Evolutionary conservation across 768 basidiomycete species (phyloP).

Genomic region (Rubroboletus satanas): DNA sequence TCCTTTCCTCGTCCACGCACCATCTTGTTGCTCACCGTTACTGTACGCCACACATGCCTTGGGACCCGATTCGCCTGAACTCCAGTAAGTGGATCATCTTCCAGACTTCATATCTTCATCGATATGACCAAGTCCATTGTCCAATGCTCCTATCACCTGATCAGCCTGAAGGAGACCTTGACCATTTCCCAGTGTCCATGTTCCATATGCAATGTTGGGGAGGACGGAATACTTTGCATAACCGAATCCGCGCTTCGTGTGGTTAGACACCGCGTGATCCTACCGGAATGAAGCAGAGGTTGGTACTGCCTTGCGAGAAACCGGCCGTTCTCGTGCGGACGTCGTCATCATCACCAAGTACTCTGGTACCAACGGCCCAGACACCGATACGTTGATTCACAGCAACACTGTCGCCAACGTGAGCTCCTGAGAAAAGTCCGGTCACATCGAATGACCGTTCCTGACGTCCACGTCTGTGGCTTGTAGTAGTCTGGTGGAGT

Average conservation of each 20-base stretch:
- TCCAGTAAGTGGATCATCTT: constrained; percentile 40
- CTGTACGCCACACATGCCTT: constrained; percentile 44
- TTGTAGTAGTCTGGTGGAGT: constrained; percentile 56
- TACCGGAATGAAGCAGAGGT: constrained; percentile 62
- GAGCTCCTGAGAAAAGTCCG: constrained; percentile 14
- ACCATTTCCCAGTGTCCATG: constrained; percentile 61
- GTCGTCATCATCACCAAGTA: constrained; percentile 68
- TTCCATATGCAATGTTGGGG: constrained; percentile 58
- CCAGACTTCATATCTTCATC: constrained; percentile 35
- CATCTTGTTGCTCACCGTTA: background rate
- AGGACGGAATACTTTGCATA: constrained; percentile 40
- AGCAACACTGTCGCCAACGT: constrained; percentile 53
- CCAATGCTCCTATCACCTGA: constrained; percentile 60
- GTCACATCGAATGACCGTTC: background rate
- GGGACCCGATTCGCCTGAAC: constrained; percentile 55
- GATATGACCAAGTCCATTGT: constrained; percentile 58
- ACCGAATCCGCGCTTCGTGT: background rate
- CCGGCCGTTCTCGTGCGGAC: constrained; percentile 51
- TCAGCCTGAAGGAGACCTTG: constrained; percentile 38
- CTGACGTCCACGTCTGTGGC: constrained; percentile 32
- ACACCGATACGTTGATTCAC: constrained; percentile 51
- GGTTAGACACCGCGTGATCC: constrained; percentile 54
- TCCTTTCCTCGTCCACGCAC: background rate
- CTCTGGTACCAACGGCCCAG: constrained; percentile 47
- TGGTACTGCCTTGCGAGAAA: constrained; percentile 38